Conservation (phyloP, 2,329 filamentous ascomycete genomes). For the Rhynchosporium agropyri region DNA sequence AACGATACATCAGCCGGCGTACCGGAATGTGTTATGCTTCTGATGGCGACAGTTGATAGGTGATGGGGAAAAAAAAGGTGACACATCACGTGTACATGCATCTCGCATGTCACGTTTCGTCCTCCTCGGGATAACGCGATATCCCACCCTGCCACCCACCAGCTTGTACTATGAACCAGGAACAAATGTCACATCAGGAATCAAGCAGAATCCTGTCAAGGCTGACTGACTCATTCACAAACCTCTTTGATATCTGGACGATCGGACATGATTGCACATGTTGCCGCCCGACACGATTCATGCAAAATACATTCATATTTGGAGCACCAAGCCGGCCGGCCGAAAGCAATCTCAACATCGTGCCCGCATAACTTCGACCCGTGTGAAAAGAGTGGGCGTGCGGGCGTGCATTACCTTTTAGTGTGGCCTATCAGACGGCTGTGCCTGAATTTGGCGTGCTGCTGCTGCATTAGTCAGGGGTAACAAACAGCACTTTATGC, state of each 20-base stretch:
- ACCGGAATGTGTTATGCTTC: not conserved
- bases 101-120: constrained; percentile 2
- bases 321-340: not conserved
- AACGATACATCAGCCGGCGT: not conserved
- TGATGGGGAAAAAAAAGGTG: not conserved
- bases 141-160: not conserved
- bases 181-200: not conserved
- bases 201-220: not conserved
- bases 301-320: constrained; percentile 1
- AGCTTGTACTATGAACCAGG: not conserved
- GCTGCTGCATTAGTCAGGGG: constrained; percentile 25
- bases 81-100: not conserved
- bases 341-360: constrained; percentile 10
- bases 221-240: not conserved
- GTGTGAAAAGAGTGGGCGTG: not conserved
- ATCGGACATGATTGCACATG: constrained; percentile 6
- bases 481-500: constrained; percentile 11
- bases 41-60: not conserved
- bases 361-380: constrained; percentile 19
- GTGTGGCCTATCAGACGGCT: constrained; percentile 22
- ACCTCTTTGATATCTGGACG: not conserved
- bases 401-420: constrained; percentile 17
- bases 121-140: not conserved
- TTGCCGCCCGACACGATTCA: constrained; percentile 15
- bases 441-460: constrained; percentile 25